A percentile compares a stretch with the other conserved stretches of the same genome.
phyloP scores from a whole-genome alignment of 2,329 filamentous ascomycete genomes.

The Microsporum ferrugineum region DNA sequence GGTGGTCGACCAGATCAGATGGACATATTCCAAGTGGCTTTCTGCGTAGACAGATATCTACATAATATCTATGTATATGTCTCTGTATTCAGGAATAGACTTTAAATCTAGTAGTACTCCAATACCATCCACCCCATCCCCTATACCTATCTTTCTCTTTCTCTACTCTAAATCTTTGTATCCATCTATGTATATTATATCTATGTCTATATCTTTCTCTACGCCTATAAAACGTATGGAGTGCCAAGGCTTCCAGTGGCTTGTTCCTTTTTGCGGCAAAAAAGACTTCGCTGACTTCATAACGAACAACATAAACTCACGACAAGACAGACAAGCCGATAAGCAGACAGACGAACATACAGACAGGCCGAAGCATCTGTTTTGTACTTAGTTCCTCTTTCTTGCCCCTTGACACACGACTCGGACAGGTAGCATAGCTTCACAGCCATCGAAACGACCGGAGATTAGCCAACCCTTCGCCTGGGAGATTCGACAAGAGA shows the following conservation, averaged over 20 bases:
- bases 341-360: neutral
- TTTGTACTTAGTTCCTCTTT: neutral
- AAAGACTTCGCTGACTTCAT: neutral
- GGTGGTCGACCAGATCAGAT: conserved; percentile 72
- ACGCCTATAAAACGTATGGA: neutral
- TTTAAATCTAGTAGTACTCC: no score
- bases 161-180: no score
- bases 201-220: neutral
- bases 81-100: neutral
- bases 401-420: neutral
- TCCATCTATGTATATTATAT: no score
- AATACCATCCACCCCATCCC: no score
- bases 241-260: neutral
- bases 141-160: no score
- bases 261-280: neutral
- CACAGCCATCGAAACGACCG: neutral
- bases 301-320: neutral
- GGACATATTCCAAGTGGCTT: conserved; percentile 78
- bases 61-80: neutral
- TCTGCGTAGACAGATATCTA: conserved; percentile 7
- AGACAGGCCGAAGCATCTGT: neutral
- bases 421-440: neutral
- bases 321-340: neutral
- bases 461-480: neutral
- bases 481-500: neutral